Evolutionary conservation across 2,329 filamentous ascomycete species (phyloP), one percentile per base, ranked within the genome.

Genomic region (Lecanicillium sp.): DNA sequence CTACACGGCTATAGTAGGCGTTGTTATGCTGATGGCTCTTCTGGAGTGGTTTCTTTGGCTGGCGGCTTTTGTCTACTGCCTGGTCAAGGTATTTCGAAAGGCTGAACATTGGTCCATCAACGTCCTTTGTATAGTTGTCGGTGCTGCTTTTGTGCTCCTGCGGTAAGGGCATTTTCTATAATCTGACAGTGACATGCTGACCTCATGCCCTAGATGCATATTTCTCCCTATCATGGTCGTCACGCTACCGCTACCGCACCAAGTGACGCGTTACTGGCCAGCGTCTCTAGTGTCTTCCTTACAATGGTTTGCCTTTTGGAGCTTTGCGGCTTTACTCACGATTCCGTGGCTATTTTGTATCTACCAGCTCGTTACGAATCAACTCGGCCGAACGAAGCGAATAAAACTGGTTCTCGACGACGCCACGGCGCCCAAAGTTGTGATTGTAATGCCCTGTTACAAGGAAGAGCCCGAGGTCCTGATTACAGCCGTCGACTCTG

Each of bases 391-490:
- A 46, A 81, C 74, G 30, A 87, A 87, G 57, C 76, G 83, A 37
- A 86, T 95, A 55, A 89, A 94, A 57, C 77, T 86, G 46, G 78
- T 87, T 1, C 72, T 96, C 36, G 87, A 95, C 57, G 87, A 94
- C 55, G 67, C 77, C 3, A 88, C 82, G 1, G 89, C 92, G 0
- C 92, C 90, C 2, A 97, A 97, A 61, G 84, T 94, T 13, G 87
- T 96, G 46, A 84, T 97, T 44, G 83, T 97, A 42, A 96, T 97
- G 88, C 92, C 90, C 4, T 94, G 89, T 55, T 97, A 95, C 66
- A 87, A 92, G 55, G 92, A 97, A 56, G 80, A 88, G 20, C 86
- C 87, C 0, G 83, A 86, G 1, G 74, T 94, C 11, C 72, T 97
- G 33, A 71, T 96, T 40, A 84, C 84, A 33, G 92, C 90, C 4